phyloP scores from a whole-genome alignment of 202 grass and related monocot genomes.

The Zizania palustris region DNA sequence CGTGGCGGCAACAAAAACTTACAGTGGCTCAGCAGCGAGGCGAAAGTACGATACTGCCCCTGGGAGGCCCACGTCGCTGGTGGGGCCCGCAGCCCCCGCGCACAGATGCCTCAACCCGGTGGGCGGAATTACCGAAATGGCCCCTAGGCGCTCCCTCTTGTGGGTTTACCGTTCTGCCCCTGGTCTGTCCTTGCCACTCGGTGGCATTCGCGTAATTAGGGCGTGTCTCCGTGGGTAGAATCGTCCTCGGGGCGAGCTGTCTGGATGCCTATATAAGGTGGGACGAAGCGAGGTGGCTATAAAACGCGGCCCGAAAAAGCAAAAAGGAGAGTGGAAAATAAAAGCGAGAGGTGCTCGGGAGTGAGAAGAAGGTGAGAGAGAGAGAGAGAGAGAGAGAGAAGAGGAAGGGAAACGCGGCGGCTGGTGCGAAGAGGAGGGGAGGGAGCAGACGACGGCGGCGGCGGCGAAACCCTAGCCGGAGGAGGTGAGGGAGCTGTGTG shows the following conservation, averaged over 20 bases:
- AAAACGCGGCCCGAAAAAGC: constrained; percentile 41
- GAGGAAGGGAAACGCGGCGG: constrained; percentile 56
- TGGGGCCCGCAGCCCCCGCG: constrained; percentile 34
- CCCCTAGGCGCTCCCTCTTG: background rate
- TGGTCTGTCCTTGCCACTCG: background rate
- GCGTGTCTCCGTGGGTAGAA: background rate
- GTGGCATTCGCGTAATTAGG: constrained; percentile 42
- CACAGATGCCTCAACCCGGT: constrained; percentile 1
- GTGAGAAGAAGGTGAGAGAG: constrained; percentile 40
- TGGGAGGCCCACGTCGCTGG: background rate
- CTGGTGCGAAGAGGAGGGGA: constrained; percentile 39
- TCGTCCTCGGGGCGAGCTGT: background rate
- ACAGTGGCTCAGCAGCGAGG: background rate
- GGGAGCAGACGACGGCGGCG: constrained; percentile 9
- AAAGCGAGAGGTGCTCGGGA: constrained; percentile 49
- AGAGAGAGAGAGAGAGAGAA: constrained; percentile 42
- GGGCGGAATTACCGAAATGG: constrained; percentile 9
- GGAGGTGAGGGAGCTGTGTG: background rate
- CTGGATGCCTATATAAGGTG: constrained; percentile 33
- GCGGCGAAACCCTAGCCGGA: constrained; percentile 69
- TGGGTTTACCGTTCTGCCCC: constrained; percentile 3
- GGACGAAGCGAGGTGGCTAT: constrained; percentile 34
- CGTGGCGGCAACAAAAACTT: constrained; percentile 54
- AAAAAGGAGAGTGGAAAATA: constrained; percentile 45
- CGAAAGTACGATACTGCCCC: constrained; percentile 38